Conservation (phyloP, 331 rosid genomes). For the Quercus tomentella region DNA sequence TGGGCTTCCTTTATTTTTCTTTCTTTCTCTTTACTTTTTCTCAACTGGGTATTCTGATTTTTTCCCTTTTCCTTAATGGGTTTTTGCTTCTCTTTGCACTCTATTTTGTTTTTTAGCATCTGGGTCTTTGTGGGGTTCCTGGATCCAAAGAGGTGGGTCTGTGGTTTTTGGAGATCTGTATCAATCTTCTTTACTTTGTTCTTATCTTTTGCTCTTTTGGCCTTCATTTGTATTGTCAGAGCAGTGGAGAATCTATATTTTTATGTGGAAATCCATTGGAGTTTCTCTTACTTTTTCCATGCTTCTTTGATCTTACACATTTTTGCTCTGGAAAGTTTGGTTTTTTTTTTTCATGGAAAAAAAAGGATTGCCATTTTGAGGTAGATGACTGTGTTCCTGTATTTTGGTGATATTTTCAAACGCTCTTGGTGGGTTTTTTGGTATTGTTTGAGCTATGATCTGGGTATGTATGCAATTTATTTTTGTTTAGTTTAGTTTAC, state of each 20-base stretch:
- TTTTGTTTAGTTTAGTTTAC: neutral
- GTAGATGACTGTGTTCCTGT: constrained; percentile 13
- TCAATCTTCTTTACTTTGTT: constrained; percentile 26
- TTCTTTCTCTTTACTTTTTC: constrained; percentile 21
- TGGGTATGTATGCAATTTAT: constrained; percentile 7
- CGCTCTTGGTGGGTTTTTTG: neutral
- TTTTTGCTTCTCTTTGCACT: constrained; percentile 21
- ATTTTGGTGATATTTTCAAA: neutral
- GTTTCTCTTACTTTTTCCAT: constrained; percentile 3
- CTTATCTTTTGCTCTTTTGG: constrained; percentile 22
- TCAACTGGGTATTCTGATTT: constrained; percentile 28
- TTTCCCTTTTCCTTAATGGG: constrained; percentile 25
- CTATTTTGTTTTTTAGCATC: constrained; percentile 37
- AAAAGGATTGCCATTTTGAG: constrained; percentile 25
- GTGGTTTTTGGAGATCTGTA: constrained; percentile 32
- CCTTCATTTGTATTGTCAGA: constrained; percentile 10
- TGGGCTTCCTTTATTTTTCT: constrained; percentile 21
- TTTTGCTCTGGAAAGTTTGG: constrained; percentile 4
- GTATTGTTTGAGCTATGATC: neutral
- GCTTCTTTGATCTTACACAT: constrained; percentile 11
- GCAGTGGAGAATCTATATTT: constrained; percentile 8
- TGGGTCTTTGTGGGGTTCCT: constrained; percentile 27
- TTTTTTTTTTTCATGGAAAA: neutral
- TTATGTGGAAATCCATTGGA: neutral
- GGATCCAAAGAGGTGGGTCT: constrained; percentile 36